Percentiles rank a stretch among this genome's conserved stretches.
Conservation (phyloP, 208 protist species). For the Crithidia brevicula region DNA sequence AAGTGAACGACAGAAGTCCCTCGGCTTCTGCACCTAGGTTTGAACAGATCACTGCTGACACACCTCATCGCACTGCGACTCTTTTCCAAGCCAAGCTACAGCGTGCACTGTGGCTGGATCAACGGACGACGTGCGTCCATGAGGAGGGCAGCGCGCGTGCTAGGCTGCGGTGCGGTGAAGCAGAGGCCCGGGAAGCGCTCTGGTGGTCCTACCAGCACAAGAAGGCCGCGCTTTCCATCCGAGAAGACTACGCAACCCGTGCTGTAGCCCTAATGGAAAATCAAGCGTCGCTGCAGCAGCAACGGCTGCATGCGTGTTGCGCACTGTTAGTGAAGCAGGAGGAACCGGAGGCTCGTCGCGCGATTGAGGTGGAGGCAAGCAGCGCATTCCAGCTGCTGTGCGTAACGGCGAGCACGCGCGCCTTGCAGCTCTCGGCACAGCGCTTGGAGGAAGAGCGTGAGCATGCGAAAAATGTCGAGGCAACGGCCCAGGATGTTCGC, state of each 20-base stretch:
- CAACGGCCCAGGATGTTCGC: conserved; percentile 17
- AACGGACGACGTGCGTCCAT: conserved; percentile 9
- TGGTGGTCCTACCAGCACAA: conserved; percentile 23
- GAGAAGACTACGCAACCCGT: conserved; percentile 7
- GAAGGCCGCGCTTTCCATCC: neutral
- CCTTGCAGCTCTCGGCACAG: neutral
- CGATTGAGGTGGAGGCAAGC: conserved; percentile 4
- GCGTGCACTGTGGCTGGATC: conserved; percentile 26
- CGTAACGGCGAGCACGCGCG: conserved; percentile 1
- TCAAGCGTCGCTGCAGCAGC: neutral
- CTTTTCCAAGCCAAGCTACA: conserved; percentile 31
- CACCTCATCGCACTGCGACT: neutral
- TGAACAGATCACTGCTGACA: too few species aligned
- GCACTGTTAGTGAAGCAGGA: neutral
- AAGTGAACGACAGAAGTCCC: too few species aligned
- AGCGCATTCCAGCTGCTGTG: conserved; percentile 5
- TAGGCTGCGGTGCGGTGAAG: conserved; percentile 22
- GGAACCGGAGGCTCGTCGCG: conserved; percentile 11
- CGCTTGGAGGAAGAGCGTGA: neutral
- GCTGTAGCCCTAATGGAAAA: neutral
- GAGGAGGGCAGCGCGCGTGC: conserved; percentile 14
- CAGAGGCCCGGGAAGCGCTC: conserved; percentile 22
- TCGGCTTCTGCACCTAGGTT: too few species aligned
- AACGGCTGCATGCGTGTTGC: neutral
- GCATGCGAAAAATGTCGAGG: neutral